Percentiles rank a stretch among this genome's conserved stretches.
Evolutionary conservation across 192 early-diverging fungal species (phyloP).

Genomic region (Pilobolus umbonatus): DNA sequence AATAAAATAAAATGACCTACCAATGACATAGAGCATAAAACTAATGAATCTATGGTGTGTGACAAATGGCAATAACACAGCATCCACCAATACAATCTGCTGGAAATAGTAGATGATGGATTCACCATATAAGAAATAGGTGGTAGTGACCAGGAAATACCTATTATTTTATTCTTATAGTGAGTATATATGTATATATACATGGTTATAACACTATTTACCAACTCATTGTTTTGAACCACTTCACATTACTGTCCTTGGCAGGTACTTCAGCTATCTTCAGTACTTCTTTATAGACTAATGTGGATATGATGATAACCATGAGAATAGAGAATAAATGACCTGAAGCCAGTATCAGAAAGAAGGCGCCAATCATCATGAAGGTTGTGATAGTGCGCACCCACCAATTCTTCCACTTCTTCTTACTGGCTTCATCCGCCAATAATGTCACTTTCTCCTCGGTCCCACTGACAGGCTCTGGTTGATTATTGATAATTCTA

Average conservation of each 20-base stretch:
- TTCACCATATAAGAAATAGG: slow-evolving; percentile 94
- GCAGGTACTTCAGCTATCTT: slow-evolving; percentile 80
- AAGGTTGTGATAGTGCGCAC: slow-evolving; percentile 81
- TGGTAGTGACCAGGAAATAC: slow-evolving; percentile 85
- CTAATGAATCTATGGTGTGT: slow-evolving; percentile 93
- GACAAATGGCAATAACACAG: slow-evolving; percentile 75
- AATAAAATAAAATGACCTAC: no score
- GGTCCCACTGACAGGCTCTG: not conserved
- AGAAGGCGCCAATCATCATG: slow-evolving; percentile 86
- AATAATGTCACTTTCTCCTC: slow-evolving; percentile 34
- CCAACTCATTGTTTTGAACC: slow-evolving; percentile 90
- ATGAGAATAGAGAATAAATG: slow-evolving; percentile 80
- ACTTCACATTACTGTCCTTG: slow-evolving; percentile 80
- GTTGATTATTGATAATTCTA: no score
- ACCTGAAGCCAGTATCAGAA: slow-evolving; percentile 67
- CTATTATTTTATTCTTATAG: slow-evolving; percentile 22
- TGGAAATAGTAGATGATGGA: slow-evolving; percentile 86
- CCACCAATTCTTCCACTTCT: slow-evolving; percentile 79
- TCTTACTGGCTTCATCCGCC: slow-evolving; percentile 38
- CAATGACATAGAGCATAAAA: slow-evolving; percentile 81
- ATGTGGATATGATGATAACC: slow-evolving; percentile 76
- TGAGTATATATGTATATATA: not conserved
- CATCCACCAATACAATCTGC: slow-evolving; percentile 75
- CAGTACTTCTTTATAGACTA: slow-evolving; percentile 91
- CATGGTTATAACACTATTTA: slow-evolving; percentile 11